Evolutionary conservation across 768 basidiomycete genomes (phyloP).

Genomic region (Lanmaoa rubissima): DNA sequence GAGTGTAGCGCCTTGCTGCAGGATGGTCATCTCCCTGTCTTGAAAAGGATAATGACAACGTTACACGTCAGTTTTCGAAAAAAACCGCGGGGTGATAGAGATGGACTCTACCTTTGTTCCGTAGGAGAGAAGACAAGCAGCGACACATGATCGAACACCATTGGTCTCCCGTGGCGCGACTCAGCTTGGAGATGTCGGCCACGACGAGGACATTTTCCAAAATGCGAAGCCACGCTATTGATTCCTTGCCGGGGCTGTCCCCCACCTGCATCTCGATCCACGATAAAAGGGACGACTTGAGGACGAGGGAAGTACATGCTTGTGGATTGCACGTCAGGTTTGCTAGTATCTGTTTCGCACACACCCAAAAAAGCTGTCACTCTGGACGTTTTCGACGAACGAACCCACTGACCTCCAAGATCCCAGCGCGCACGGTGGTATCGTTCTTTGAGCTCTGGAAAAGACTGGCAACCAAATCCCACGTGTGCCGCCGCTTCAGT

Average conservation of each 20-base stretch:
- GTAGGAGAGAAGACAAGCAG: conserved; percentile 39
- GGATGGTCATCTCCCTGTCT: conserved; percentile 20
- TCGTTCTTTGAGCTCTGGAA: conserved; percentile 69
- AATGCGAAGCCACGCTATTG: conserved; percentile 62
- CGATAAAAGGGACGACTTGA: conserved; percentile 67
- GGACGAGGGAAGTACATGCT: conserved; percentile 67
- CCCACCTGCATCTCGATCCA: conserved; percentile 81
- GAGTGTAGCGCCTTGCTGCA: conserved; percentile 30
- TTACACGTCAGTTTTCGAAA: not conserved
- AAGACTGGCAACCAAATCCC: conserved; percentile 82
- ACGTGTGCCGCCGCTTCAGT: conserved; percentile 78
- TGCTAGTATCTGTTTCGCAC: conserved; percentile 56
- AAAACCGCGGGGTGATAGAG: not conserved
- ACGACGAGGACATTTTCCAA: conserved; percentile 60
- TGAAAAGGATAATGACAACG: not conserved
- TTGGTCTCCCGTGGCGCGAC: conserved; percentile 51
- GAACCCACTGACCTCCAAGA: conserved; percentile 60
- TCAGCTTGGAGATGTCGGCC: conserved; percentile 50
- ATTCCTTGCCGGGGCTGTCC: conserved; percentile 32
- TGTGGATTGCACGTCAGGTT: conserved; percentile 69
- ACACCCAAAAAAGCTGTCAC: not conserved
- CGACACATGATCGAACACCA: conserved; percentile 59
- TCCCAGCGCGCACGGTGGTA: conserved; percentile 46
- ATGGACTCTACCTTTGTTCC: conserved; percentile 10
- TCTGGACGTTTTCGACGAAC: too few species aligned